Conservation (phyloP, 2,329 filamentous ascomycete genomes). For the Lasiodiplodia sp. region DNA sequence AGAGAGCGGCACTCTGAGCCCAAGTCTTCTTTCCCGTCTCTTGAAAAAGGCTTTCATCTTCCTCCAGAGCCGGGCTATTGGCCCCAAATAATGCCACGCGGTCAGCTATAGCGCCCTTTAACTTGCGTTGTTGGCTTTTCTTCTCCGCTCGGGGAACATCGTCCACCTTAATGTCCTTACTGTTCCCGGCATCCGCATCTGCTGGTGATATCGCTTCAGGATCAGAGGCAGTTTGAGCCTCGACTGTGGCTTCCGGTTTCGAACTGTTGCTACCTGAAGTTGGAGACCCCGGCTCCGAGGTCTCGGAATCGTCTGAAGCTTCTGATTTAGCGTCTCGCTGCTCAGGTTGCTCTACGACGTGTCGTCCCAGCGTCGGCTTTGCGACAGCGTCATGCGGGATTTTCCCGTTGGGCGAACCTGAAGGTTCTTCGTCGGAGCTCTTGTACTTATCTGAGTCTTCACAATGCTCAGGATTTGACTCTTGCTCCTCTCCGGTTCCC, state of each 20-base stretch:
- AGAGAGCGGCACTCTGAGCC: neutral
- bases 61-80: neutral
- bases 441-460: too few species aligned
- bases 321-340: neutral
- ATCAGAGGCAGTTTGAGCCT: too few species aligned
- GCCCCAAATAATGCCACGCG: neutral
- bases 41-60: neutral
- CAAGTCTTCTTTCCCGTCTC: neutral
- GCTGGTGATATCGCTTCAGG: too few species aligned
- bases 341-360: neutral
- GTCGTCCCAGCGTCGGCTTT: neutral
- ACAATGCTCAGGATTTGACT: too few species aligned
- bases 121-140: conserved; percentile 1
- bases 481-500: too few species aligned
- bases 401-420: neutral
- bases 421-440: neutral
- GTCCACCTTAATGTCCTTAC: too few species aligned
- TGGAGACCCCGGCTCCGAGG: neutral
- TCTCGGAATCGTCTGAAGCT: neutral
- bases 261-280: neutral
- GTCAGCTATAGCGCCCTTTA: neutral
- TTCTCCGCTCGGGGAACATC: neutral
- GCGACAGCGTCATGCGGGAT: neutral
- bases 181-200: too few species aligned
- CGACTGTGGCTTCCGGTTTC: too few species aligned